These are phyloP conservation scores for Gymnopus androsaceus DNA, from an alignment of 1,284 basidiomycete species.

Conservation along the genomic window DNA sequence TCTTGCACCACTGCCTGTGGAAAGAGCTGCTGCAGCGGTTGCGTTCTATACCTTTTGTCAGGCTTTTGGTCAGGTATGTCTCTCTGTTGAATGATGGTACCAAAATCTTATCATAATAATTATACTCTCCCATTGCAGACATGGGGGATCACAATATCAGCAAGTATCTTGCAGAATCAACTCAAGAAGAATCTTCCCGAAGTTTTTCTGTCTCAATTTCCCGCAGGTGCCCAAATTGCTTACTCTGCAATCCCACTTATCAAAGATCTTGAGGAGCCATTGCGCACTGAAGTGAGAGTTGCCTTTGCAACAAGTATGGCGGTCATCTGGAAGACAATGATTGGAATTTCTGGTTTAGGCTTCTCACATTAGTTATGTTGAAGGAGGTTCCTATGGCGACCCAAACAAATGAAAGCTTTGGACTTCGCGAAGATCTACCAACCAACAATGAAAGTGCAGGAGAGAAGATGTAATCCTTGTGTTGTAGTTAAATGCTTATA, in stretches of 20 bases:
- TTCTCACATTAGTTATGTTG: slow-evolving; percentile 31
- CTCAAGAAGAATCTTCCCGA: slow-evolving; percentile 17
- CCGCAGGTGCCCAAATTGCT: slow-evolving; percentile 26
- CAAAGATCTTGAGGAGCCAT: slow-evolving; percentile 22
- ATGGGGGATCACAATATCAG: slow-evolving; percentile 28
- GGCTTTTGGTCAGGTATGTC: neutral
- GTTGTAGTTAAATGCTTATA: no score
- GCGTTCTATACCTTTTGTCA: neutral
- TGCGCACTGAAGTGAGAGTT: slow-evolving; percentile 26
- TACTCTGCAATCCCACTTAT: slow-evolving; percentile 34
- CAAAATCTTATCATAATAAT: no score
- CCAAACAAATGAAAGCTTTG: no score
- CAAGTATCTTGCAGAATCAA: slow-evolving; percentile 25
- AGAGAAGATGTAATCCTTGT: no score
- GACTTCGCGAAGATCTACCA: no score
- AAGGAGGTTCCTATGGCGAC: slow-evolving; percentile 35
- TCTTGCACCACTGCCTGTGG: neutral
- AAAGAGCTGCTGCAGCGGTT: neutral
- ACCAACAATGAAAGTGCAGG: no score
- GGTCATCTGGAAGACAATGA: slow-evolving; percentile 33
- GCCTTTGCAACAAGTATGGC: slow-evolving; percentile 32
- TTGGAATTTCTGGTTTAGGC: slow-evolving; percentile 36
- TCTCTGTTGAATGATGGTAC: no score
- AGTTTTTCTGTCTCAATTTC: slow-evolving; percentile 21
- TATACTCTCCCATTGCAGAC: neutral